Percentiles rank a stretch among this genome's conserved stretches.
Conservation (phyloP, 345 rosid species). For the Hibiscus tridactylites region DNA sequence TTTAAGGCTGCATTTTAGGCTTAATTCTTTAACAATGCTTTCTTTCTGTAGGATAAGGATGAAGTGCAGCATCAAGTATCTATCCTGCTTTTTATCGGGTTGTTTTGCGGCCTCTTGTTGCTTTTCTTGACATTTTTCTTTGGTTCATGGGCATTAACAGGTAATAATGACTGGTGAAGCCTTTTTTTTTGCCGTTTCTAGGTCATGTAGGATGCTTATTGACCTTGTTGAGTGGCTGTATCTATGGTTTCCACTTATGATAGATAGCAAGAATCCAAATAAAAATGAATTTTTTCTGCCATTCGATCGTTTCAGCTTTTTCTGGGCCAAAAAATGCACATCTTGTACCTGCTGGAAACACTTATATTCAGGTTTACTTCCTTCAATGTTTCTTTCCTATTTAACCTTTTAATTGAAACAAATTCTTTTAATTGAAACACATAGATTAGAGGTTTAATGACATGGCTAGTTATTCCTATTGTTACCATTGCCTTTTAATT, state of each 20-base stretch:
- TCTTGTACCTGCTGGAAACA: constrained; percentile 71
- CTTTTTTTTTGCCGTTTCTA: constrained; percentile 6
- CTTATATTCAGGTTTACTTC: constrained; percentile 66
- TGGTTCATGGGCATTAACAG: constrained; percentile 67
- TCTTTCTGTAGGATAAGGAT: constrained; percentile 47
- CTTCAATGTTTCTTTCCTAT: constrained; percentile 6
- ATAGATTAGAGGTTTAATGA: constrained; percentile 71
- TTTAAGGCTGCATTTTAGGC: not conserved
- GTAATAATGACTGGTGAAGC: constrained; percentile 28
- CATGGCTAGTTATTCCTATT: constrained; percentile 50
- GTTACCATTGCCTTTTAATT: not conserved
- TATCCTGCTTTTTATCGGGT: constrained; percentile 57
- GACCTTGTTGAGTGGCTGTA: not conserved
- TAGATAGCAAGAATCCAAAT: not conserved
- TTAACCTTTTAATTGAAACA: constrained; percentile 10
- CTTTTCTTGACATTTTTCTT: constrained; percentile 61
- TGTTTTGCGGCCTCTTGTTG: constrained; percentile 73
- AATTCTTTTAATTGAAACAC: constrained; percentile 12
- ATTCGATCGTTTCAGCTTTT: constrained; percentile 51
- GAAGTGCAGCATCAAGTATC: constrained; percentile 85
- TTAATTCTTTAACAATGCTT: not conserved
- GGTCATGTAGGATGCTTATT: constrained; percentile 2
- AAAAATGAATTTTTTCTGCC: not conserved
- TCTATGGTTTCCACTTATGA: not conserved
- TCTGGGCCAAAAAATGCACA: constrained; percentile 64